Evolutionary conservation across 768 basidiomycete genomes (phyloP).

Genomic region (Phanerochaete sordida): DNA sequence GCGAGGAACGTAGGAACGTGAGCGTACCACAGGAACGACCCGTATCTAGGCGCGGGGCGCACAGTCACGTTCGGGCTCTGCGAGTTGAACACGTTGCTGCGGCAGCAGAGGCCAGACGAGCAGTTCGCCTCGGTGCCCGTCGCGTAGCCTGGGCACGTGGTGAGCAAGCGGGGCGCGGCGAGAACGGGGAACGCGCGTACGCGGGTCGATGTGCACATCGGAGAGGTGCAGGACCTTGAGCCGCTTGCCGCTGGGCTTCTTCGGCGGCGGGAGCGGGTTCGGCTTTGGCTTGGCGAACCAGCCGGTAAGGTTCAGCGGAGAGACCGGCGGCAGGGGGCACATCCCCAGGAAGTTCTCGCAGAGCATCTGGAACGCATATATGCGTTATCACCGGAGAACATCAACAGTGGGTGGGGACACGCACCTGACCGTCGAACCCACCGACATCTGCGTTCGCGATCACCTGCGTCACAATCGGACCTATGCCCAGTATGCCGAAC

Average conservation of each 20-base stretch:
- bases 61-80: conserved; percentile 48
- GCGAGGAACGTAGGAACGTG: background rate
- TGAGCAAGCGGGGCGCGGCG: background rate
- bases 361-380: conserved; percentile 36
- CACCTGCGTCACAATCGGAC: conserved; percentile 67
- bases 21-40: conserved; percentile 55
- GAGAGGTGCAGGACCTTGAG: conserved; percentile 76
- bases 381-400: background rate
- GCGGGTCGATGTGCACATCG: conserved; percentile 73
- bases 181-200: conserved; percentile 34
- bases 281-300: conserved; percentile 84
- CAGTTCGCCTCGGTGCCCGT: conserved; percentile 74
- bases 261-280: conserved; percentile 54
- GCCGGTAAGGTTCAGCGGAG: conserved; percentile 56
- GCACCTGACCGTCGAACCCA: conserved; percentile 71
- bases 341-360: conserved; percentile 56
- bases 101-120: conserved; percentile 63
- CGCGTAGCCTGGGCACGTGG: conserved; percentile 47
- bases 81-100: conserved; percentile 47
- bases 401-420: background rate
- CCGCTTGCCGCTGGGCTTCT: conserved; percentile 57
- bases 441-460: conserved; percentile 66
- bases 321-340: conserved; percentile 55
- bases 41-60: conserved; percentile 64
- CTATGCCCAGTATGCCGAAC: conserved; percentile 46